phyloP scores from a whole-genome alignment of 257 asterid genomes.

The Solanum paucissectum region DNA sequence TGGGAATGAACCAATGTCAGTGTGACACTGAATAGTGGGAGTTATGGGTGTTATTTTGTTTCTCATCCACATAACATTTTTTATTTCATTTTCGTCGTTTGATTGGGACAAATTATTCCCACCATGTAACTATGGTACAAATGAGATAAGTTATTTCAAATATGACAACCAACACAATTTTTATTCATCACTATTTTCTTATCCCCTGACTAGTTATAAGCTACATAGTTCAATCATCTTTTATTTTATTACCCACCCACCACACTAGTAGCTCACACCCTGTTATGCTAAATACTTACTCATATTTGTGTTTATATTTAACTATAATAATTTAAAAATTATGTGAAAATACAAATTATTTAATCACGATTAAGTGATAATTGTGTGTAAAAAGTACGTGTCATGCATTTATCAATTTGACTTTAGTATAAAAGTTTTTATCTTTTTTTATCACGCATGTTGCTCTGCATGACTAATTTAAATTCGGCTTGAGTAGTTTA shows the following conservation, averaged over 20 bases:
- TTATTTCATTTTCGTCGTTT: not conserved
- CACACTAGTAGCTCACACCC: not conserved
- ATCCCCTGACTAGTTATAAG: not conserved
- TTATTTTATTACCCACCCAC: not conserved
- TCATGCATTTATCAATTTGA: not conserved
- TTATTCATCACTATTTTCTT: too few relatives aligned
- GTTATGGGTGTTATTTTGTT: slow-evolving; percentile 20
- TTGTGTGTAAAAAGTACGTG: not conserved
- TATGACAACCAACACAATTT: accelerated
- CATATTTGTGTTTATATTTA: not conserved
- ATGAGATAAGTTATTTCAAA: not conserved
- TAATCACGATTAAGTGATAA: not conserved
- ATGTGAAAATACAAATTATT: not conserved
- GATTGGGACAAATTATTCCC: not conserved
- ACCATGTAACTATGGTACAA: too few relatives aligned
- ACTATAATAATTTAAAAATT: not conserved
- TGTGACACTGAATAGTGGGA: slow-evolving; percentile 5
- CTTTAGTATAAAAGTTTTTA: not conserved
- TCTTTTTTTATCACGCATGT: not conserved
- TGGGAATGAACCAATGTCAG: not conserved
- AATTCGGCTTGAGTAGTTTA: not conserved
- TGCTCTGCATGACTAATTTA: not conserved
- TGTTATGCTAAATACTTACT: not conserved
- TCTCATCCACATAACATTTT: slow-evolving; percentile 8
- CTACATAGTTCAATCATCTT: not conserved